phyloP scores from a whole-genome alignment of 2,329 filamentous ascomycete genomes.

The Alternaria hordeiaustralica region DNA sequence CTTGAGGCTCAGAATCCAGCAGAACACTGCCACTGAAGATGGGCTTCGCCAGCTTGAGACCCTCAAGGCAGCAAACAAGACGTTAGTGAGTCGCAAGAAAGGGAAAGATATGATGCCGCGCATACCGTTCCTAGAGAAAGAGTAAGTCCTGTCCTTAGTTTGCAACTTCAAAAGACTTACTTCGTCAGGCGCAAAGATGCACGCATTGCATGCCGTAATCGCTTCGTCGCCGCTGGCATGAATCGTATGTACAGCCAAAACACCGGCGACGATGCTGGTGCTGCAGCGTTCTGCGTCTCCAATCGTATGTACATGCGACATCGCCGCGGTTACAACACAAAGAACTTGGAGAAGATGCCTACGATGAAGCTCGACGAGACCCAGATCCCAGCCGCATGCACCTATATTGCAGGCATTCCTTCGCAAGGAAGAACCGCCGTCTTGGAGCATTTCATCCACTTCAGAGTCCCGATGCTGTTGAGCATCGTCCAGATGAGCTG shows the following conservation, averaged over 20 bases:
- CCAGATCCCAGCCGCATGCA: conserved; percentile 19
- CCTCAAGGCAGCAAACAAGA: conserved; percentile 1
- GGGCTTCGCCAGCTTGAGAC: background rate
- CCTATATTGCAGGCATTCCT: conserved; percentile 18
- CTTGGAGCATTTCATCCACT: conserved; percentile 6
- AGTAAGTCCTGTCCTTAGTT: background rate
- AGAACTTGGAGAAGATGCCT: background rate
- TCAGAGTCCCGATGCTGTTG: conserved; percentile 9
- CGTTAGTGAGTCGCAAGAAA: background rate
- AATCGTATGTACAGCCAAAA: conserved; percentile 16
- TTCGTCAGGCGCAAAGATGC: conserved; percentile 1
- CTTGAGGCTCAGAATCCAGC: background rate
- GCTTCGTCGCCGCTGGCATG: conserved; percentile 9
- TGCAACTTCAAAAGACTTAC: background rate
- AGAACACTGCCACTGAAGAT: background rate
- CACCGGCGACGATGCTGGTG: conserved; percentile 10
- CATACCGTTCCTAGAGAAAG: background rate
- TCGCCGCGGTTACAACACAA: conserved; percentile 7
- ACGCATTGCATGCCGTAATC: conserved; percentile 13
- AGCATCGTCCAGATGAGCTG: conserved; percentile 27
- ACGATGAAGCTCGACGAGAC: conserved; percentile 20
- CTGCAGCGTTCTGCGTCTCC: conserved; percentile 25
- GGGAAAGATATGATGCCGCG: background rate
- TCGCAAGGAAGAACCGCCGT: conserved; percentile 14
- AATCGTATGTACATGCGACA: conserved; percentile 28